Evolutionary conservation across 148 eudicot species (phyloP), one percentile per base, ranked within the genome.

Genomic region (Persicaria tinctoria): DNA sequence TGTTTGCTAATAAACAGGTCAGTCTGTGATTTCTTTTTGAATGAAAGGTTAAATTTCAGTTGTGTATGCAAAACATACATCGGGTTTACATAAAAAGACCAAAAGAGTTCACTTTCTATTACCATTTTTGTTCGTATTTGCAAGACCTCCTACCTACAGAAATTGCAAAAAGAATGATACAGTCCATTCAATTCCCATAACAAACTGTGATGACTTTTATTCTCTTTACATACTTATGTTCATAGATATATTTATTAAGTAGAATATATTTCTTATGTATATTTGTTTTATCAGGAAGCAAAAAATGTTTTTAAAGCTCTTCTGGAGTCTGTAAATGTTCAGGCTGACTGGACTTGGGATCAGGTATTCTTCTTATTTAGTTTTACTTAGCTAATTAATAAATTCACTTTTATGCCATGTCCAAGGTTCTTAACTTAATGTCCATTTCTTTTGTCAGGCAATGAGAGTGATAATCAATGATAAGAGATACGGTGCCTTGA

Each of bases 311-410:
- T 95, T 79, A 95, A 95, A 82, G 83, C 89, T 63, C 89, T 95
- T 68, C 79, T 95, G 71, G 99, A 95, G 84, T 86, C 90, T 64
- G 87, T 89, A 72, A 92, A 92, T 86, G 99, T 95, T 57, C 94
- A 88, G 76, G 86, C 97, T 79, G 95, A 88, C 81, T 95, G 99
- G 99, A 89, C 75, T 46, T 95, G 99, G 99, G 99, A 95, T 82
- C 99, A 95, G 97, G 99, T 92, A 81, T 27, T 49, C 20, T 13
- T 46, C 9, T 72, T 27, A 32, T 54, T 46, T 70, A 54, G 46
- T 71, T 12, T 5, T 55, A 41, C 18, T 66, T 13, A 5, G 16
- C 46, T 3, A 66, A 41, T 38, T 41, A 38, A 54, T 41, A 14
- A 66, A 9, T 38, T 66, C 70, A 66, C n/a, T 66, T 6, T 41